Base-by-base conservation (phyloP, 2,329 filamentous ascomycete species). In the Aaosphaeria arxii region DNA sequence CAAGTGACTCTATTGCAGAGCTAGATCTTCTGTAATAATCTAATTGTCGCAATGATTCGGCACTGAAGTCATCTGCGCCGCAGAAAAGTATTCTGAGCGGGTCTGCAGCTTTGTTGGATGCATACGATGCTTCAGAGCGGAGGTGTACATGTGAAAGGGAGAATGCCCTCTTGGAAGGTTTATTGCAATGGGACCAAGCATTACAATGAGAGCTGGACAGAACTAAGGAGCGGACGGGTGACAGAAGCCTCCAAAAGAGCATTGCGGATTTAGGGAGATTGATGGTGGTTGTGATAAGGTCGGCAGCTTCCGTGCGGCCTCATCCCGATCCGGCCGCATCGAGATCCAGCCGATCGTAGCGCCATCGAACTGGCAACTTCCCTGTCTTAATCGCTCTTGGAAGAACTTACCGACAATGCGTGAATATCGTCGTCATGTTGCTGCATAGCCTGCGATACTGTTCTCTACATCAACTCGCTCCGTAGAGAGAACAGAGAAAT, bases 11-110 rank as follows among this genome's bases (percentile, higher is more conserved):
- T 78, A 77, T 45, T 31, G 70, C 62, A 7, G 46, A 32, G 5
- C 61, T 57, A 24, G 17, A 24, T 24, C 17, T 24, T 24, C 17
- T 24, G 17, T 24, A 24, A 24, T 24, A 24, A 4, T 58, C 49
- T 32, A 99, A 74, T 5, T 88, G 87, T 49, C 74, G 74, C 43
- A 99, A 76, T 1, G 90, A 89, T 45, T 80, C 81, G 61, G 87
- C 87, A 74, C 92, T 96, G 71, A 97, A 96, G 2, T 85, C 79
- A 69, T 99, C 94, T 3, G 92, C 94, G 53, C 94, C 94, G 72
- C 91, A 97, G 72, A 96, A 99, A 4, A 99, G 80, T 46, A 99
- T 90, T 32, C 85, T 81, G 31, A 99, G 77, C 3, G 89, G 88
- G 11, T 77, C 64, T 9, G 50, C 24, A 11, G 45, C 7, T n/a